These are phyloP conservation scores for Diaporthe australafricana DNA, from an alignment of 2,329 filamentous ascomycete species.

Conservation along the genomic window DNA sequence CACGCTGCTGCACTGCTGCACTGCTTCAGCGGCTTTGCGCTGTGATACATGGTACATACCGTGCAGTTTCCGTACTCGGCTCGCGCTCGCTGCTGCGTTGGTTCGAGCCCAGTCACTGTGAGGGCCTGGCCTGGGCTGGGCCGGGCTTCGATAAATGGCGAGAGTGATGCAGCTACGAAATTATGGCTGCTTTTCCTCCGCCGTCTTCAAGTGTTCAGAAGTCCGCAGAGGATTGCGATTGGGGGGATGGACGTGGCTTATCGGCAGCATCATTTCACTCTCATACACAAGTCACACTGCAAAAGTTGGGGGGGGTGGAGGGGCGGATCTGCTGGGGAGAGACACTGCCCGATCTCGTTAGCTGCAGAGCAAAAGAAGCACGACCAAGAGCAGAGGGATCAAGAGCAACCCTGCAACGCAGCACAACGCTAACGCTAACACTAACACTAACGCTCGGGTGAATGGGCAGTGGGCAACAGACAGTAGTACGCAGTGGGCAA, in stretches of 20 bases:
- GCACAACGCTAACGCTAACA: not conserved
- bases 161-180: not conserved
- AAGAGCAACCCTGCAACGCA: slow-evolving; percentile 2
- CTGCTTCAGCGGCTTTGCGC: not conserved
- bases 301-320: not conserved
- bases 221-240: not conserved
- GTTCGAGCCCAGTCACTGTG: not conserved
- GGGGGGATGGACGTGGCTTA: not conserved
- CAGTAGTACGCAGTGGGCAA: not conserved
- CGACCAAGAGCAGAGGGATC: not conserved
- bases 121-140: not conserved
- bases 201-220: not conserved
- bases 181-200: not conserved
- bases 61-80: not conserved
- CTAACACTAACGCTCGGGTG: slow-evolving; percentile 7
- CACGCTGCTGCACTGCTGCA: not conserved
- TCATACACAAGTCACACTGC: not conserved
- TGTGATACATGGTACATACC: not conserved
- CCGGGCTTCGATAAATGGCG: not conserved
- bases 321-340: too few relatives aligned
- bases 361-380: not conserved
- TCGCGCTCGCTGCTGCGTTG: too few relatives aligned
- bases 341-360: slow-evolving; percentile 2
- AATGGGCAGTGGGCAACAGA: not conserved
- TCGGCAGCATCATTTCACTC: not conserved